phyloP scores from a whole-genome alignment of 345 rosid genomes.

The Cochlearia excelsa region DNA sequence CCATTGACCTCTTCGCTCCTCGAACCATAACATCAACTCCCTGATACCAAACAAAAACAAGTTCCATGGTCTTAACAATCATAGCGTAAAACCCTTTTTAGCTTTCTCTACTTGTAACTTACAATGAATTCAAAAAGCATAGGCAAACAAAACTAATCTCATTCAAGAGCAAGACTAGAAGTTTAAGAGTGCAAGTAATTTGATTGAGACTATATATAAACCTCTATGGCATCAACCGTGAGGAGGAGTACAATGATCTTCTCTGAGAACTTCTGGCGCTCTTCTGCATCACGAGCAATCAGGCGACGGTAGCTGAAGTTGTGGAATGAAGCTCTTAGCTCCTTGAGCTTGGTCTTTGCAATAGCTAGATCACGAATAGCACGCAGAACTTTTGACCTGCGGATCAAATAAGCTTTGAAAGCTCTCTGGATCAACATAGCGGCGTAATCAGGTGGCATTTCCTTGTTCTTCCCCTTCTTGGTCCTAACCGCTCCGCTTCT shows the following conservation, averaged over 20 bases:
- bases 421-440: conserved; percentile 75
- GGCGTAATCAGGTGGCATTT: conserved; percentile 72
- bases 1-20: conserved; percentile 73
- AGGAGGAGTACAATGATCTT: conserved; percentile 90
- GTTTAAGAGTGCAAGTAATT: too few relatives aligned
- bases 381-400: conserved; percentile 74
- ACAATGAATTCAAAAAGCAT: too few relatives aligned
- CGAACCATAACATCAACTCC: conserved; percentile 90
- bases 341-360: conserved; percentile 89
- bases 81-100: too few relatives aligned
- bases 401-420: conserved; percentile 76
- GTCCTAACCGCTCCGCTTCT: conserved; percentile 53
- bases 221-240: conserved; percentile 95
- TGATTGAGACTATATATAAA: conserved; percentile 7
- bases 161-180: too few relatives aligned
- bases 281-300: conserved; percentile 70
- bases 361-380: conserved; percentile 87
- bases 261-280: conserved; percentile 76
- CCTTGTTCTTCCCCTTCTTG: conserved; percentile 74
- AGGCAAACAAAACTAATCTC: too few relatives aligned
- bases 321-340: conserved; percentile 70
- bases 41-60: conserved; percentile 35
- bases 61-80: not conserved
- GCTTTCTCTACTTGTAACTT: too few relatives aligned
- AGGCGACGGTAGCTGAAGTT: conserved; percentile 76